Evolutionary conservation across 441 rosid species (phyloP), one percentile per base, ranked within the genome.

Genomic region (Flueggea neowawraea): DNA sequence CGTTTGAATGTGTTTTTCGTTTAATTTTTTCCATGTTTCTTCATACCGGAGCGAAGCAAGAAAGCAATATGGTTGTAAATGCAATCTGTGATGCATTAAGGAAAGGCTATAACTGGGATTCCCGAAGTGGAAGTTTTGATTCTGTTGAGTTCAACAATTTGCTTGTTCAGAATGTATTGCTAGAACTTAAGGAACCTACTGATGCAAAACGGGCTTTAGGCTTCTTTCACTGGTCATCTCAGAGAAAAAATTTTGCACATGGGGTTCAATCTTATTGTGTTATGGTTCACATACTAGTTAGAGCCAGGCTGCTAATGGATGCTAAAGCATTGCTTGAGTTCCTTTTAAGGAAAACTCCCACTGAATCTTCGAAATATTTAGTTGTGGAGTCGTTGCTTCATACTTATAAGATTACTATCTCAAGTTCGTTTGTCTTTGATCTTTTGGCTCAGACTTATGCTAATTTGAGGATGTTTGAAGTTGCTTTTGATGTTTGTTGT

Each of bases 161-260:
- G 9, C 53, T 87, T 45, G 71, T 83, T 39, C 55, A 75, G 28
- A 55, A 71, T 10, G 82, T 92, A 7, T 77, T 92, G 59, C 81
- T 89, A 54, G 75, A 80, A 62, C 70, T 92, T 72, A 83, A 83
- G 67, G 81, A 81, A 11, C 96, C 93, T 0, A 63, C 60, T 47
- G 75, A 84, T 55, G 90, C 94, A 6, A 85, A 84, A 76, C 67
- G 65, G 16, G 97, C 92, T 31, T 56, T 91, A 13, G 78, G 78
- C 55, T 91, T 91, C 75, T 89, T 91, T 78, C 84, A 89, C 63
- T 91, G 94, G 95, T 82, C 91, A 2, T 78, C 94, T 10, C 78
- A 72, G 52, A 62, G 66, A 4, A 74, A 73, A 31, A 71, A 70
- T 15, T 72, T 67, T 66, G 76, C 68, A 16, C 98, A 86, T 31